A percentile compares a stretch with the other conserved stretches of the same genome.
phyloP scores from a whole-genome alignment of 345 rosid species.

The Acer negundo region DNA sequence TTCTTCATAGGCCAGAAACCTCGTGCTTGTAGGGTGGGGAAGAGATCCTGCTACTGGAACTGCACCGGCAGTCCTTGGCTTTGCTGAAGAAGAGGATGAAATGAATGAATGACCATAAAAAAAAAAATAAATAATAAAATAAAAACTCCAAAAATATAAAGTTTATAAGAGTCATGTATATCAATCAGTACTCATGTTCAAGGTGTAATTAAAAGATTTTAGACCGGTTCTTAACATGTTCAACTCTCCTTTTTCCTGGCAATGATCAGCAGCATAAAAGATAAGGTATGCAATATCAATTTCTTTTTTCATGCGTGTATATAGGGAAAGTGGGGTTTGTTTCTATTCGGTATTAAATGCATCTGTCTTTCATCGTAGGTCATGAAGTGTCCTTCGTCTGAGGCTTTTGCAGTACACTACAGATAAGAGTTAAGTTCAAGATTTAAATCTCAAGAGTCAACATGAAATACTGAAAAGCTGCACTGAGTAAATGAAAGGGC shows the following conservation, averaged over 20 bases:
- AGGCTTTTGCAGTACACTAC: background rate
- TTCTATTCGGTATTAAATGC: background rate
- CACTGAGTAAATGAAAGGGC: background rate
- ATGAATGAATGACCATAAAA: conserved; percentile 2
- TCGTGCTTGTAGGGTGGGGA: conserved; percentile 83
- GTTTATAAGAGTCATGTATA: background rate
- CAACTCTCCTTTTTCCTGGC: background rate
- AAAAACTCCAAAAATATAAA: background rate
- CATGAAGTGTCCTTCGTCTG: background rate
- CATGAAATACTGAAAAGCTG: background rate
- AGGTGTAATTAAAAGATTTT: background rate
- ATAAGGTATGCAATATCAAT: background rate
- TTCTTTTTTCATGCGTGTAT: background rate
- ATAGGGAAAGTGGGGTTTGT: background rate
- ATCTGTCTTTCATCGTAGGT: background rate
- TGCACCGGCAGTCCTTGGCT: conserved; percentile 54
- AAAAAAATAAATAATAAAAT: too few species aligned
- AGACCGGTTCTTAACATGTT: background rate
- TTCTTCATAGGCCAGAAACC: conserved; percentile 91
- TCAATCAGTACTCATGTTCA: background rate
- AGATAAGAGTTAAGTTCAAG: background rate
- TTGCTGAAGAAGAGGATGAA: conserved; percentile 43
- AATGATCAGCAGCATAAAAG: background rate
- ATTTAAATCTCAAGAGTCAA: background rate
- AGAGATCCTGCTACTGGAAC: conserved; percentile 61